phyloP scores from a whole-genome alignment of 441 rosid genomes.

The Pelargonium citronellum region DNA sequence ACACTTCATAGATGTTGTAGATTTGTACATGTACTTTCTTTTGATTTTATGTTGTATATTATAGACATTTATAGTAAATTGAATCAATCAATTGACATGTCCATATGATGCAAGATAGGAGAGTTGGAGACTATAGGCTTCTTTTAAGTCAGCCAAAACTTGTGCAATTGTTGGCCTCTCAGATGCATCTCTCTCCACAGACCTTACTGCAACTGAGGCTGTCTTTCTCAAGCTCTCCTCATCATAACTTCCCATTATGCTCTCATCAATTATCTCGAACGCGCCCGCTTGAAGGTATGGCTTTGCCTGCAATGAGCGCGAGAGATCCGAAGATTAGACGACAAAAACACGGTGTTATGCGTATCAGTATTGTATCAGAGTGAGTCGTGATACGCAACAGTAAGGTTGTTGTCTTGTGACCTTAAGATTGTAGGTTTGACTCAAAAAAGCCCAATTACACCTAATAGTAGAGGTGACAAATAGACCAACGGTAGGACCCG shows the following conservation, averaged over 20 bases:
- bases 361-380: too few species aligned
- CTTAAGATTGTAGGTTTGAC: too few species aligned
- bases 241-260: slow-evolving; percentile 55
- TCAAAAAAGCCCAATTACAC: too few species aligned
- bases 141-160: slow-evolving; percentile 64
- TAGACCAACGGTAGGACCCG: too few species aligned
- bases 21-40: not conserved
- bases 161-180: slow-evolving; percentile 59
- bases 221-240: slow-evolving; percentile 69
- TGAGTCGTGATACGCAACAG: too few species aligned
- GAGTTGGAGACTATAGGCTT: slow-evolving; percentile 70
- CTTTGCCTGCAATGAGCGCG: slow-evolving; percentile 55
- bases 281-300: slow-evolving; percentile 88
- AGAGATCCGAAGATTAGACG: slow-evolving; percentile 2
- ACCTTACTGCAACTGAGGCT: slow-evolving; percentile 50
- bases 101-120: slow-evolving; percentile 58
- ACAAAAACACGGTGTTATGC: not conserved
- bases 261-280: slow-evolving; percentile 72
- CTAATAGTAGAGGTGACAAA: too few species aligned
- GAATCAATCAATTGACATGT: slow-evolving; percentile 32
- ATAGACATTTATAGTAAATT: not conserved
- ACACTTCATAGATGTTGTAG: not conserved
- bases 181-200: slow-evolving; percentile 79
- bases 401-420: too few species aligned
- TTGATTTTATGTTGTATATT: not conserved